Evolutionary conservation across 768 basidiomycete genomes (phyloP), one percentile per base, ranked within the genome.

Genomic region (Leccinum pellstonianum): DNA sequence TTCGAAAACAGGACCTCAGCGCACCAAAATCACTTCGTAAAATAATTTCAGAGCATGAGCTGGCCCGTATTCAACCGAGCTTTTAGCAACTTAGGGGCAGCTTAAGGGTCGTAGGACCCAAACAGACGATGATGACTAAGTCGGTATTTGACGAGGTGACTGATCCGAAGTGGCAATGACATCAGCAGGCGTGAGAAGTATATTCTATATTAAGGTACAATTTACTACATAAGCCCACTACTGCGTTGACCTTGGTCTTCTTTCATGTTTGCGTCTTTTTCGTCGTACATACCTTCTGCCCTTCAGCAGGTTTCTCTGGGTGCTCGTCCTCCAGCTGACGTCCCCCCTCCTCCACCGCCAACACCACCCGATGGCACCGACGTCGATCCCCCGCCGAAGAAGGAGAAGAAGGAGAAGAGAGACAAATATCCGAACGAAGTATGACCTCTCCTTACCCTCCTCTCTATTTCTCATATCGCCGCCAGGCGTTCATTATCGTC

Each of bases 401-500:
- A 79, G 70, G 78, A 77, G 61, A 62, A 62, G 60, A 57, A 52
- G 43, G 64, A 64, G 6, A 79, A 74, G 70, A 74, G 70, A 65
- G 79, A 76, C 63, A 77, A 75, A 57, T 70, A 67, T 47, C 71
- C 78, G 8, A 80, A 80, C 66, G 84, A 86, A 77, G 84, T 83
- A 55, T 53, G 75, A 64, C 15, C 27, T 14, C 50, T 58, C 62
- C 23, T 49, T 62, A 29, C 51, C 52, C 35, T 14, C 54, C 56
- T 48, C 46, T 54, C 33, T 54, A 46, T 1, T 58, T 55, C 60
- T 65, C 49, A 68, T 56, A 31, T 12, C 11, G 31, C 55, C 52
- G 25, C 4, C 70, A 95, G 93, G 91, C 90, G 0, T 93, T 95
- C 76, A 91, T 95, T 58, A 86, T 96, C 68, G 95, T 96, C 57